Conservation (phyloP, 768 basidiomycete genomes). For the Pleurotus platypus region DNA sequence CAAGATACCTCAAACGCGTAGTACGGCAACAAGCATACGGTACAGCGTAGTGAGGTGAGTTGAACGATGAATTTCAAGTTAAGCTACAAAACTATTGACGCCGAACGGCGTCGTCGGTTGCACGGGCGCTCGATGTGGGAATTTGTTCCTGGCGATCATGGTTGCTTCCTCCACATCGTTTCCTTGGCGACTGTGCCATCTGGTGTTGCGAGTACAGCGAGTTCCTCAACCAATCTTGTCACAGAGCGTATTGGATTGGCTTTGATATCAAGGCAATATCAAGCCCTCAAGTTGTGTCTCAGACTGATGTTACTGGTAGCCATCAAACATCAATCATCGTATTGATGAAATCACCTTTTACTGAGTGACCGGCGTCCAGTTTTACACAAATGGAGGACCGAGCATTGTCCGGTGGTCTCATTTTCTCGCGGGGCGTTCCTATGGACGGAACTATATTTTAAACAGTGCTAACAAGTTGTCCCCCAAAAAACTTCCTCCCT, state of each 20-base stretch:
- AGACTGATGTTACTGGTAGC: neutral
- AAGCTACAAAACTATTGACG: no score
- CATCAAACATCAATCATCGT: neutral
- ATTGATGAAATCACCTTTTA: neutral
- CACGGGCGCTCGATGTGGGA: no score
- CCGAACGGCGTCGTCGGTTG: no score
- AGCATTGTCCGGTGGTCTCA: conserved; percentile 5
- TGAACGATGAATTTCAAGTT: no score
- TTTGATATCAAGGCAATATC: neutral
- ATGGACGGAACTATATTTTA: conserved; percentile 7
- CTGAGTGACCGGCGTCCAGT: conserved; percentile 1
- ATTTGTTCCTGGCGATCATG: no score
- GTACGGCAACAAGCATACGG: no score
- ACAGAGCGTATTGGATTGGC: neutral
- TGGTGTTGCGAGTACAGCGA: no score
- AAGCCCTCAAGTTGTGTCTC: neutral
- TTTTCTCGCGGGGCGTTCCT: neutral
- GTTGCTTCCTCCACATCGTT: no score
- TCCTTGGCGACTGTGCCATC: no score
- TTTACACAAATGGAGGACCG: conserved; percentile 5
- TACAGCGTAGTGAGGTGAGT: no score
- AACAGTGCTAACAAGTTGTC: neutral
- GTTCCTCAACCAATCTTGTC: no score
- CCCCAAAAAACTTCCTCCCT: neutral
- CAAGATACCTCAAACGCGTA: no score